Evolutionary conservation across 2,329 filamentous ascomycete species (phyloP).

Genomic region (Nothopassalora personata): DNA sequence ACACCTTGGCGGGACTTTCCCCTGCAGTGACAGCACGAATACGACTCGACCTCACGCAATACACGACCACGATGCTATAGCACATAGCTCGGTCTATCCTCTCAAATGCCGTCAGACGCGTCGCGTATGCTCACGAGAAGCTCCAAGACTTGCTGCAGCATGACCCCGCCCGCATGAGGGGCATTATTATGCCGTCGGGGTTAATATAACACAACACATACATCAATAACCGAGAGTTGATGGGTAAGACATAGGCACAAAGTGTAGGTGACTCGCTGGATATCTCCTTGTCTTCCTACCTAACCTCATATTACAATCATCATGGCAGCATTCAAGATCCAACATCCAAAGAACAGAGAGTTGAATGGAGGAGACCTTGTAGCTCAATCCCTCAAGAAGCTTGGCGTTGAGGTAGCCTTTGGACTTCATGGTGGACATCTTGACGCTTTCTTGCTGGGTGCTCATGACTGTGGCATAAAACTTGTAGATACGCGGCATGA

Average conservation of each 20-base stretch:
- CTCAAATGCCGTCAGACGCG: neutral
- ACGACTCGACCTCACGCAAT: neutral
- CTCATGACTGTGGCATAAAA: constrained; percentile 37
- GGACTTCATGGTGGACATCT: constrained; percentile 47
- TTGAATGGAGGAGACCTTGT: constrained; percentile 44
- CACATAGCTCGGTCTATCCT: neutral
- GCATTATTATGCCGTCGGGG: neutral
- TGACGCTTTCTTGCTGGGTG: constrained; percentile 46
- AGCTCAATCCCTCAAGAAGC: constrained; percentile 40
- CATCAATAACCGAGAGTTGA: neutral
- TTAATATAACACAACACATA: neutral
- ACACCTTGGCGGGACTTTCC: neutral
- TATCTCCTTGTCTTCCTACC: neutral
- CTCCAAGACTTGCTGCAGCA: neutral
- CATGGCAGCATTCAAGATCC: constrained; percentile 25
- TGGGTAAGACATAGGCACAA: neutral
- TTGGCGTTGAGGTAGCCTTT: constrained; percentile 43
- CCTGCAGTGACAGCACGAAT: neutral
- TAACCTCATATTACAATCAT: neutral
- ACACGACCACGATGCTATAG: neutral
- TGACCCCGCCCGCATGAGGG: neutral
- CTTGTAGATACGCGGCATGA: constrained; percentile 46
- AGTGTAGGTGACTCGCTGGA: neutral
- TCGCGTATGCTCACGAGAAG: neutral
- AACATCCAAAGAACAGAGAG: constrained; percentile 35